Evolutionary conservation across 805 yeast genomes (phyloP), one percentile per base, ranked within the genome.

Genomic region (Candida namnaoensis): DNA sequence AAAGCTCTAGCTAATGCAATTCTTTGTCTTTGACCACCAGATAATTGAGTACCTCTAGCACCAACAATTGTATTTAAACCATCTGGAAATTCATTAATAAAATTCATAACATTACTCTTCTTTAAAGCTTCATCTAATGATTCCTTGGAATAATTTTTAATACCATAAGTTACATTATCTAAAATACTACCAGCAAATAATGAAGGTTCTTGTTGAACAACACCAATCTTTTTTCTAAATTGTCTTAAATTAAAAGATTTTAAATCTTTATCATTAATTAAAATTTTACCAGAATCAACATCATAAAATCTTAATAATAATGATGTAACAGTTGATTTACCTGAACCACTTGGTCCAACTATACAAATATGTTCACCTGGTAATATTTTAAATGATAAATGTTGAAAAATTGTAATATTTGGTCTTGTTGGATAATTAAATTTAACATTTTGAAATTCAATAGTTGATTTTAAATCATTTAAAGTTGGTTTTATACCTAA

Each of bases 331-430:
- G 97, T 90, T 14, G 95, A 86, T 59, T 91, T 91, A 25, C 98
- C 98, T 46, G 95, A 85, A 2, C 98, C 98, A 32, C 95, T 82
- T n/a, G 96, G 96, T 2, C 98, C 98, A 14, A 90, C 97, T 44
- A 91, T 78, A 57, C 97, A 90, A 13, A 90, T 80, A 52, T 91
- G 91, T 50, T 87, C 90, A 12, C 97, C 97, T 32, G 84, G 78
- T 13, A 67, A 58, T 37, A 91, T 80, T 2, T 64, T 68, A 43
- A 91, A 67, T 48, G 76, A 68, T 42, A 90, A 62, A 23, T 73
- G 65, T 3, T 66, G 52, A 62, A 91, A 88, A 24, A 91, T 82
- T 15, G 62, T 61, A 36, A 80, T 76, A 43, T 84, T 78, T 14
- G 80, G 79, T 47, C 98, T 74, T 1, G 95, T 86, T 32, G 98